Percentiles rank a stretch among this genome's conserved stretches.
phyloP scores from a whole-genome alignment of 2,329 filamentous ascomycete species.

The Pseudocercospora cruenta region DNA sequence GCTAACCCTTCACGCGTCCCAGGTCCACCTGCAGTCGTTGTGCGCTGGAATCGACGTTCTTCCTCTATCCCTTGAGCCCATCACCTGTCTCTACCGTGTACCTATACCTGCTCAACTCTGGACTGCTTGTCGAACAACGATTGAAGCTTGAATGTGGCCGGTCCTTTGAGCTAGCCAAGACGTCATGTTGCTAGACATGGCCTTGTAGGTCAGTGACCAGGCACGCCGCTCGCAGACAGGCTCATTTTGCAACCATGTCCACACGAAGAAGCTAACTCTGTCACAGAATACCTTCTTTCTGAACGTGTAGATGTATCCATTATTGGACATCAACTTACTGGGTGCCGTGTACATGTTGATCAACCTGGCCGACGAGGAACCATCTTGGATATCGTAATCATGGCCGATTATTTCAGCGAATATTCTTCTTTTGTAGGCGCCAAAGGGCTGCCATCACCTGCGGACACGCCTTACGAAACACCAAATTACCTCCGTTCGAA shows the following conservation, averaged over 20 bases:
- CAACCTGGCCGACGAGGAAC: background rate
- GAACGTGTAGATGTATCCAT: conserved; percentile 24
- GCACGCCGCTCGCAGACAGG: background rate
- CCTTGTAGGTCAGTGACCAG: conserved; percentile 11
- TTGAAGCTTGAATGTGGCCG: background rate
- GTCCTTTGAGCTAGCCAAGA: background rate
- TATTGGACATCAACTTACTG: conserved; percentile 36
- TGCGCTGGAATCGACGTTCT: conserved; percentile 7
- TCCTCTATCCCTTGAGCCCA: conserved; percentile 14
- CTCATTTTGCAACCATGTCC: conserved; percentile 8
- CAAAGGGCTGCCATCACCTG: conserved; percentile 69
- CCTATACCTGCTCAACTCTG: conserved; percentile 4
- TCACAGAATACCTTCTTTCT: conserved; percentile 16
- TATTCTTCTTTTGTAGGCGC: conserved; percentile 51
- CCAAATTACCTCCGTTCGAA: conserved; percentile 58
- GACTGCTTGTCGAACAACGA: conserved; percentile 3
- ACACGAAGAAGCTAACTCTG: conserved; percentile 8
- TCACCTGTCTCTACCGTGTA: conserved; percentile 22
- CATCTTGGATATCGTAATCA: conserved; percentile 17
- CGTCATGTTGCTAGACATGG: conserved; percentile 13
- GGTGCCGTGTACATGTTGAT: conserved; percentile 16
- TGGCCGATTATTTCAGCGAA: conserved; percentile 53
- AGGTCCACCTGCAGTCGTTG: conserved; percentile 16
- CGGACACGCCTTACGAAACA: conserved; percentile 72
- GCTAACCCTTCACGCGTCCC: conserved; percentile 19